Percentiles rank a stretch among this genome's conserved stretches.
Evolutionary conservation across 768 basidiomycete genomes (phyloP).

Genomic region (Panellus pusillus): DNA sequence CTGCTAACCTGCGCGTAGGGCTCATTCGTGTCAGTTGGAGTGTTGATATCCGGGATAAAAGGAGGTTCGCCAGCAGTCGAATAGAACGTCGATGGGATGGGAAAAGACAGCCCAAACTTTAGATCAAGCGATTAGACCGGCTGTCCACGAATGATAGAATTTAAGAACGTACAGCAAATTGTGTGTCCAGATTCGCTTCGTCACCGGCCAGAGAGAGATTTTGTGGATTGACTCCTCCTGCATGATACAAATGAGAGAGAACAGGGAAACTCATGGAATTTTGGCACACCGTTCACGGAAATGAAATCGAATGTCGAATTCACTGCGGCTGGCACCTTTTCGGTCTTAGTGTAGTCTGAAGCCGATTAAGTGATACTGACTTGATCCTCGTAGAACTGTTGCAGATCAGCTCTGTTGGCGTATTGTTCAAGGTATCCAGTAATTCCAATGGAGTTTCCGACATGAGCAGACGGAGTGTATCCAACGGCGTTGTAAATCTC

Average conservation of each 20-base stretch:
- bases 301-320: slow-evolving; percentile 33
- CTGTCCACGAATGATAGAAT: no score
- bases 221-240: slow-evolving; percentile 14
- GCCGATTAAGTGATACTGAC: not conserved
- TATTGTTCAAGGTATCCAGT: slow-evolving; percentile 42
- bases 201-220: slow-evolving; percentile 5
- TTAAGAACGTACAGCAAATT: slow-evolving; percentile 35
- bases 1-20: slow-evolving; percentile 30
- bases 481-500: slow-evolving; percentile 36
- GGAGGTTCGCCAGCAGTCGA: slow-evolving; percentile 37
- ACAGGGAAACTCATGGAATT: slow-evolving; percentile 22
- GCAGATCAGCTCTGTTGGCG: slow-evolving; percentile 44
- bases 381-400: slow-evolving; percentile 37
- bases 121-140: no score
- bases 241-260: not conserved
- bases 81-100: slow-evolving; percentile 25
- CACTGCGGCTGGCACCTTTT: slow-evolving; percentile 31
- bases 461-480: slow-evolving; percentile 31
- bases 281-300: slow-evolving; percentile 38
- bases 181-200: slow-evolving; percentile 51
- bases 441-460: slow-evolving; percentile 42
- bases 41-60: slow-evolving; percentile 43
- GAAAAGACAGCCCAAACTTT: slow-evolving; percentile 35
- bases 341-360: no score
- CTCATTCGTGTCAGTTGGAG: slow-evolving; percentile 44